Evolutionary conservation across 2,329 filamentous ascomycete genomes (phyloP).

Genomic region (Aphanocladium album): DNA sequence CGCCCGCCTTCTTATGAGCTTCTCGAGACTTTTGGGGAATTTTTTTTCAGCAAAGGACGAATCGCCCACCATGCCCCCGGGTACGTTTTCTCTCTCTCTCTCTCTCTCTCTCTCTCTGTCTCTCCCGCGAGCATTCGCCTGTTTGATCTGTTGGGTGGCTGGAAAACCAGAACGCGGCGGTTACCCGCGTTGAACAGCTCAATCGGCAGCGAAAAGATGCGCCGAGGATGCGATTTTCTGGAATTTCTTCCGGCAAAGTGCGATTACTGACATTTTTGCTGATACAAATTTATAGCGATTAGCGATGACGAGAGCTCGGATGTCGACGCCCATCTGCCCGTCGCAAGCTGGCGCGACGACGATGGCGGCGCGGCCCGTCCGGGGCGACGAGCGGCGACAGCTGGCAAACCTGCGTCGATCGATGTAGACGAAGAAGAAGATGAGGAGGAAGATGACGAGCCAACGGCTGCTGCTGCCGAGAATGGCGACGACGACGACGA

Average conservation of each 20-base stretch:
- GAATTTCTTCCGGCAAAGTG: background rate
- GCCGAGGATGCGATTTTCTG: background rate
- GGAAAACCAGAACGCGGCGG: no score
- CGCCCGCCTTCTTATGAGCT: background rate
- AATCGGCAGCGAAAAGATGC: background rate
- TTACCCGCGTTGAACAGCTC: background rate
- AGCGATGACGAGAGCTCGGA: conserved; percentile 34
- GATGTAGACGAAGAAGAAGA: conserved; percentile 34
- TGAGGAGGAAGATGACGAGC: conserved; percentile 40
- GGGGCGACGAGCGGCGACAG: conserved; percentile 20
- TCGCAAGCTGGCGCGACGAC: conserved; percentile 21
- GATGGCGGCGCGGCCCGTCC: conserved; percentile 15
- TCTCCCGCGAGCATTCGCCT: no score
- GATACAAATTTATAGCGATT: conserved; percentile 26
- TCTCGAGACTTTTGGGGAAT: conserved; percentile 8
- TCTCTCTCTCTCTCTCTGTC: no score
- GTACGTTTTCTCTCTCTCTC: background rate
- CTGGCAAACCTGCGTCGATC: conserved; percentile 29
- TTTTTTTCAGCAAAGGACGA: background rate
- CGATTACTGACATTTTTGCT: background rate
- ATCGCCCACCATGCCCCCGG: conserved; percentile 9
- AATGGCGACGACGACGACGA: conserved; percentile 1
- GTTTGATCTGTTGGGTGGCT: background rate
- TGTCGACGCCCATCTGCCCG: conserved; percentile 21
- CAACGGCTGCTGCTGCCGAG: conserved; percentile 12